Evolutionary conservation across 805 yeast species (phyloP), one percentile per base, ranked within the genome.

Genomic region (Wickerhamiella vanderwaltii): DNA sequence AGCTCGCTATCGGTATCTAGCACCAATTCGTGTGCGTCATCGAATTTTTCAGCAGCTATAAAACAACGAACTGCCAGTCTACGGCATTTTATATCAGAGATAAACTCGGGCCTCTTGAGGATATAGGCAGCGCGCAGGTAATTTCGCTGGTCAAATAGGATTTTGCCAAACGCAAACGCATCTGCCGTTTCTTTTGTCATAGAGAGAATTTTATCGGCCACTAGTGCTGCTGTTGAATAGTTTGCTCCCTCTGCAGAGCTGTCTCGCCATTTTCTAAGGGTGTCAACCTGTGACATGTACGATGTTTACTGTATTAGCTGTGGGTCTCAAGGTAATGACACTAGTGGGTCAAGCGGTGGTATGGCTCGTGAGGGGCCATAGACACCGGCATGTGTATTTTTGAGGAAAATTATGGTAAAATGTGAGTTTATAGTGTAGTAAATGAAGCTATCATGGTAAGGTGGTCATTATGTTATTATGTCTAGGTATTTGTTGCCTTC

Each of bases 101-200:
- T 60, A 46, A 75, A 72, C 49, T 69, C 74, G 41, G 69, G 73
- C 11, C 73, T 69, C 13, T 74, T 61, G 16, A 88, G 66, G 31
- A 87, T 60, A 48, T 77, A 77, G 40, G 85, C 72, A 1, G 94
- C 95, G 25, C 95, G 67, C 30, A 78, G 69, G 59, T 75, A 86
- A 54, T 81, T 74, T 9, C 88, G 88, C 43, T 74, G 75, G 43
- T 76, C 66, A 58, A 75, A 84, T 57, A 80, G 77, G 4, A 82
- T 94, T 62, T 88, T 95, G 0, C 95, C 95, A 23, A 88, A 67
- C 95, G 96, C 87, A 59, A 85, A 88, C 9, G 95, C 95, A 57
- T 88, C 97, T 54, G 79, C 83, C 11, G 95, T 81, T 55, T 87
- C 95, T 45, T 54, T 69, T 0, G 96, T 86, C 46, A 91, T 63